Evolutionary conservation across 768 basidiomycete species (phyloP).

Genomic region (Rhodotorula babjevae): DNA sequence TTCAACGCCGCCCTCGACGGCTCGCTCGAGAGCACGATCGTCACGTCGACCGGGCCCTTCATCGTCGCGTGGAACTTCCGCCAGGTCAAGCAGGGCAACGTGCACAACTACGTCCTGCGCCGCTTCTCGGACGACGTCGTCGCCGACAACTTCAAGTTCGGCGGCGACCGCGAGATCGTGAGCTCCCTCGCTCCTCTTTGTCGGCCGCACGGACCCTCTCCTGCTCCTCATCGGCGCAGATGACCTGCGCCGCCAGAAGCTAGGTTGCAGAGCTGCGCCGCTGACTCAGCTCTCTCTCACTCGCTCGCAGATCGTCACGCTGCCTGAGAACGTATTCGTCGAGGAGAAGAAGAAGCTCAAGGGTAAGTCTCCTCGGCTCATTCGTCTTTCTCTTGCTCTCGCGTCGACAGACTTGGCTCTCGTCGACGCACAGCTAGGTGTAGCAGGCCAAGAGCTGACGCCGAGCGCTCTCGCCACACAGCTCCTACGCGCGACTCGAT

Average conservation of each 20-base stretch:
- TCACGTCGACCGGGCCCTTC: conserved; percentile 73
- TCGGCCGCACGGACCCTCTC: too few relatives aligned
- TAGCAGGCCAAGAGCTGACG: too few relatives aligned
- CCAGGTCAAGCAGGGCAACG: conserved; percentile 85
- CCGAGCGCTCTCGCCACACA: not conserved
- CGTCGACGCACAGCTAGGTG: too few relatives aligned
- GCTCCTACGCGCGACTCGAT: conserved; percentile 34
- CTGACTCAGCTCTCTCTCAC: too few relatives aligned
- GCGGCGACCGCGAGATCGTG: conserved; percentile 93
- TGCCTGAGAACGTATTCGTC: conserved; percentile 87
- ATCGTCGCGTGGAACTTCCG: conserved; percentile 79
- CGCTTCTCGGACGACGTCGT: conserved; percentile 86
- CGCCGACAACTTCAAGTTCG: conserved; percentile 96
- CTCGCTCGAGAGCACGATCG: conserved; percentile 86
- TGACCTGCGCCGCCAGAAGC: too few relatives aligned
- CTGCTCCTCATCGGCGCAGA: not conserved
- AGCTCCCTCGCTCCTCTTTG: conserved; percentile 45
- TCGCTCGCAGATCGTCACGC: conserved; percentile 73
- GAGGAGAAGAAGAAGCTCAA: conserved; percentile 89
- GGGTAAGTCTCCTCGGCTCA: conserved; percentile 46
- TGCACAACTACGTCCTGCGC: conserved; percentile 93
- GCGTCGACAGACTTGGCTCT: too few relatives aligned
- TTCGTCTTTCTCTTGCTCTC: too few relatives aligned
- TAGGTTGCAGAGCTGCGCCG: too few relatives aligned
- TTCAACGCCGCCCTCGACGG: conserved; percentile 81